These are phyloP conservation scores for Liriodendron chinense DNA, from an alignment of 164 flowering plant species.

Conservation along the genomic window DNA sequence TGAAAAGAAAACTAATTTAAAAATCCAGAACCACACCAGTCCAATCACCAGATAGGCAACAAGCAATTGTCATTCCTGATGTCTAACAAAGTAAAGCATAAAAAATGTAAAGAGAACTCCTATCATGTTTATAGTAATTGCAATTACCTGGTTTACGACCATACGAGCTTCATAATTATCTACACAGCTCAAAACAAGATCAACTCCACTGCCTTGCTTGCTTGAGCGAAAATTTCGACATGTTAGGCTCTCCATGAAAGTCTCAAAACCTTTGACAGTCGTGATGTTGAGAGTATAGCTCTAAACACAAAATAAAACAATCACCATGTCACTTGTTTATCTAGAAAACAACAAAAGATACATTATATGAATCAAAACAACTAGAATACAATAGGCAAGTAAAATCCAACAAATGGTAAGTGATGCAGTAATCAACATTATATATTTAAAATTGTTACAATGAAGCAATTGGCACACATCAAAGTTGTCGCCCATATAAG, in stretches of 20 bases:
- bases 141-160: slow-evolving; percentile 93
- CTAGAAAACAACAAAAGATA: background rate
- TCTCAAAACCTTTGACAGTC: slow-evolving; percentile 93
- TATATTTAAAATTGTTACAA: background rate
- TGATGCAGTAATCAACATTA: background rate
- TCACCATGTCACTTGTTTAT: background rate
- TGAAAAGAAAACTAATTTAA: background rate
- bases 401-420: background rate
- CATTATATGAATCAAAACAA: background rate
- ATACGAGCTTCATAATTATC: slow-evolving; percentile 99
- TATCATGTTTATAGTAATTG: background rate
- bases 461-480: background rate
- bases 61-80: background rate
- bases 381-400: background rate
- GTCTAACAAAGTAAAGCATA: background rate
- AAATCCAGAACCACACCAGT: background rate
- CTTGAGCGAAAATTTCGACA: slow-evolving; percentile 48
- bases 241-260: slow-evolving; percentile 77
- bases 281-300: slow-evolving; percentile 95
- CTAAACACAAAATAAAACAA: slow-evolving; percentile 34
- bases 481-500: background rate
- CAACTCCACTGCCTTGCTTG: slow-evolving; percentile 70
- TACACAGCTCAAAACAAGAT: slow-evolving; percentile 95
- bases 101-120: background rate
- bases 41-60: background rate